phyloP scores from a whole-genome alignment of 2,329 filamentous ascomycete genomes.

The Penicillium polonicum region DNA sequence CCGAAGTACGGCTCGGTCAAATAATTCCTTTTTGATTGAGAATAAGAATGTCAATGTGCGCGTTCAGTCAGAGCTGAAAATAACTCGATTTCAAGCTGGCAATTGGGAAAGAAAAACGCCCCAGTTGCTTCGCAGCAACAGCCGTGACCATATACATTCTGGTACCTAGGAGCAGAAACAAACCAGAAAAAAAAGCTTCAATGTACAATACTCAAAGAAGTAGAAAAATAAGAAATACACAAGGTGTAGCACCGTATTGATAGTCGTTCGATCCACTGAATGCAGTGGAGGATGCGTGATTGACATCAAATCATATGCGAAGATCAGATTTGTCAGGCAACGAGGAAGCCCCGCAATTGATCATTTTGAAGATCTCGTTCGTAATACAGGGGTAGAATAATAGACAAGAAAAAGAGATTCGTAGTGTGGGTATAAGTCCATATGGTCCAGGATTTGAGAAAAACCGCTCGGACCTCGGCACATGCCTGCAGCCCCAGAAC shows the following conservation, averaged over 20 bases:
- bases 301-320: neutral
- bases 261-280: neutral
- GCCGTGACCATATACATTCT: slow-evolving; percentile 16
- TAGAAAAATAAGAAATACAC: neutral
- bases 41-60: neutral
- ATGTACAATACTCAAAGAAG: slow-evolving; percentile 8
- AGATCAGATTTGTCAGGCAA: neutral
- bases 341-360: neutral
- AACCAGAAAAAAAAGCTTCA: slow-evolving; percentile 1
- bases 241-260: neutral
- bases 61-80: neutral
- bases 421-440: slow-evolving; percentile 13
- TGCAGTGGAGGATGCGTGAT: neutral
- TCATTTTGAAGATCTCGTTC: neutral
- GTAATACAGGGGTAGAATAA: neutral
- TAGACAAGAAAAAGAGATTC: slow-evolving; percentile 11
- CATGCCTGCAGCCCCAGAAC: neutral
- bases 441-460: slow-evolving; percentile 5
- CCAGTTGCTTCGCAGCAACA: slow-evolving; percentile 15
- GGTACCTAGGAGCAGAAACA: slow-evolving; percentile 4
- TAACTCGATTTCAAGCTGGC: neutral
- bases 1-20: neutral
- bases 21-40: neutral
- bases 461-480: slow-evolving; percentile 17
- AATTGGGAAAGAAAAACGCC: slow-evolving; percentile 14